Evolutionary conservation across 2,329 filamentous ascomycete genomes (phyloP).

Genomic region (Trichoderma sp.): DNA sequence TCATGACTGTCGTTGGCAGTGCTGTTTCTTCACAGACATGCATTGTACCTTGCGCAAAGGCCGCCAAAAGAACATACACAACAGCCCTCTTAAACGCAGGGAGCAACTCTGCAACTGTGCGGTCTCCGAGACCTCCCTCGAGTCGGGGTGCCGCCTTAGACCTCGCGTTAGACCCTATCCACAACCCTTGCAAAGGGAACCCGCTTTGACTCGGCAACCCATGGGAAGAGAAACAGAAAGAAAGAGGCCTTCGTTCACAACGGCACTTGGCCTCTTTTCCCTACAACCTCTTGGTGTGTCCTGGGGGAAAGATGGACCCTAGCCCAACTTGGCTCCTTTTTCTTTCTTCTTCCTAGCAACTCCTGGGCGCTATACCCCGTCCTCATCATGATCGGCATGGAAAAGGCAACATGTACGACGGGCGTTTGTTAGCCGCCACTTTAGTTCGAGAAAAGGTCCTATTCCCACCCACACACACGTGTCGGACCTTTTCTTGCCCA

Average conservation of each 20-base stretch:
- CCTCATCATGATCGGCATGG: slow-evolving; percentile 21
- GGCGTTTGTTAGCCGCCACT: neutral
- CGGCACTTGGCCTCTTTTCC: neutral
- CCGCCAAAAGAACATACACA: neutral
- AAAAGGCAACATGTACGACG: slow-evolving; percentile 7
- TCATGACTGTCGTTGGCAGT: neutral
- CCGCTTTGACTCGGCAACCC: slow-evolving; percentile 5
- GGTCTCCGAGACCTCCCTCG: neutral
- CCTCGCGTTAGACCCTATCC: neutral
- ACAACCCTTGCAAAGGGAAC: slow-evolving; percentile 14
- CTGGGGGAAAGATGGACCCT: neutral
- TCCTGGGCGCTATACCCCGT: slow-evolving; percentile 7
- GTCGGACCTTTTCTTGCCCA: slow-evolving; percentile 8
- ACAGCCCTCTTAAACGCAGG: slow-evolving; percentile 3
- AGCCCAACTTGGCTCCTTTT: slow-evolving; percentile 3
- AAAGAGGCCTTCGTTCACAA: neutral
- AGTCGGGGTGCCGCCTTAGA: neutral
- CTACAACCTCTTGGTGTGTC: neutral
- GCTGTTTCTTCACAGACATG: neutral
- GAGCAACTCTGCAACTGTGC: slow-evolving; percentile 17
- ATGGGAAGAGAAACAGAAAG: neutral
- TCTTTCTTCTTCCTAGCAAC: neutral
- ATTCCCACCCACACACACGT: slow-evolving; percentile 15
- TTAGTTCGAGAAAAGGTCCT: slow-evolving; percentile 13
- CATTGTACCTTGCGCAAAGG: neutral